phyloP scores from a whole-genome alignment of 2,329 filamentous ascomycete genomes.

The Ascocoryne sarcoides region DNA sequence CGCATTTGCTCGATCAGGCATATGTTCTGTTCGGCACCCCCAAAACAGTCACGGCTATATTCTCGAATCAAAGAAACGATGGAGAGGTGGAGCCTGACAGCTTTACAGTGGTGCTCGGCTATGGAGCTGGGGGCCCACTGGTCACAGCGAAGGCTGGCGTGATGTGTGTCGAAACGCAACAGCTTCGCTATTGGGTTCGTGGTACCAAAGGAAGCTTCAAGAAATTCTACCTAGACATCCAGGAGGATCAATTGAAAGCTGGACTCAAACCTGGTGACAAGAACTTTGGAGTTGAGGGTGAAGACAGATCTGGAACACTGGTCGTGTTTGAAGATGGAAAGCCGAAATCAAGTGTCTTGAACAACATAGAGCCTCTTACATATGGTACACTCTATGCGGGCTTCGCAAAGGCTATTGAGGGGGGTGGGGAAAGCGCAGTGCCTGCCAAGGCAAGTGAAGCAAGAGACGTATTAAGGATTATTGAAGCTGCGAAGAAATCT shows the following conservation, averaged over 20 bases:
- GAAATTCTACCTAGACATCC: slow-evolving; percentile 62
- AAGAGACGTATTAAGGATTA: slow-evolving; percentile 43
- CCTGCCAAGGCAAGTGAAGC: slow-evolving; percentile 46
- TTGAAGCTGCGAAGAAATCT: slow-evolving; percentile 47
- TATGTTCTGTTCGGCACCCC: slow-evolving; percentile 64
- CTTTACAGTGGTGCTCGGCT: slow-evolving; percentile 57
- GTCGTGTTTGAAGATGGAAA: slow-evolving; percentile 44
- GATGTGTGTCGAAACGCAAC: slow-evolving; percentile 57
- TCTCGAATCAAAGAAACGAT: slow-evolving; percentile 56
- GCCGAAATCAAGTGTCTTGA: slow-evolving; percentile 40
- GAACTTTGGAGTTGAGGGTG: slow-evolving; percentile 56
- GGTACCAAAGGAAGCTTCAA: slow-evolving; percentile 67
- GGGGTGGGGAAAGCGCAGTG: slow-evolving; percentile 38
- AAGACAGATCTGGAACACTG: slow-evolving; percentile 48
- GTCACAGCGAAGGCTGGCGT: slow-evolving; percentile 63
- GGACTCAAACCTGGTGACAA: slow-evolving; percentile 53
- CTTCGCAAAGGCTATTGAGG: slow-evolving; percentile 41
- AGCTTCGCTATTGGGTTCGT: slow-evolving; percentile 69
- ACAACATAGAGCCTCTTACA: slow-evolving; percentile 55
- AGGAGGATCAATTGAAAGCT: slow-evolving; percentile 64
- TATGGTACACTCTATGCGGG: slow-evolving; percentile 59
- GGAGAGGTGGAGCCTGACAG: slow-evolving; percentile 43
- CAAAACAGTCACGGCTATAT: slow-evolving; percentile 54
- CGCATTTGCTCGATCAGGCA: slow-evolving; percentile 68
- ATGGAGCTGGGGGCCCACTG: slow-evolving; percentile 47